Base-by-base conservation (phyloP, 768 basidiomycete genomes). In the Hemileccinum impolitum region DNA sequence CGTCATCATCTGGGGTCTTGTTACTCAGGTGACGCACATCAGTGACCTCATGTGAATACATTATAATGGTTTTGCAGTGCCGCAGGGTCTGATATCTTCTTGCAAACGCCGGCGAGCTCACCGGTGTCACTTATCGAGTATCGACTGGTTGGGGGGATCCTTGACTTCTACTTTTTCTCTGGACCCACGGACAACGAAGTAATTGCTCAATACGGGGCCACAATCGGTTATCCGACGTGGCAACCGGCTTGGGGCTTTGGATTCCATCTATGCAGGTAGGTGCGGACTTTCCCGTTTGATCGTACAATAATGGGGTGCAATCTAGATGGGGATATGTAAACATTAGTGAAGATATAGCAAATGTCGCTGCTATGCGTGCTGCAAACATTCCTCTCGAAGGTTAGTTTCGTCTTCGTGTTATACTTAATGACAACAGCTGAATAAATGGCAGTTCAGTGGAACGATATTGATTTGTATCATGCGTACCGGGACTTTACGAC, bases 311-410 rank as follows among this genome's bases (percentile, higher is more conserved):
- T 37, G 6, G 18, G 14, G 10, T 36, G 6, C 4, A 17, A 28
- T 45, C 0, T 11, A 61, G 54, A 37, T 82, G 76, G 76, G 79
- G 79, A 4, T 80, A 77, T 50, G 47, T 58, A 26, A 70, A 78
- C 55, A 57, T 88, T 17, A 76, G 71, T 47, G 82, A 85, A 55
- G 82, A 81, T 9, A 71, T 71, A 26, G 73, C 76, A 43, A 74
- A 78, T 17, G 80, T 83, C 44, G 62, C 60, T 26, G 77, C 67
- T 54, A 88, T 76, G 87, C 74, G 81, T 15, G 79, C 74, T 18
- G 85, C 86, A 0, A 73, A 79, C 44, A 80, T 92, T 50, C 90
- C 89, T n/a, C 73, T 91, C 6, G 88, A 92, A 78, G 80, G 81
- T 81, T 21, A 9, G 26, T 28, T 9, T 81, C 26, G 39, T 56